Conservation (phyloP, 179 eudicot genomes). For the Patellifolia procumbens region DNA sequence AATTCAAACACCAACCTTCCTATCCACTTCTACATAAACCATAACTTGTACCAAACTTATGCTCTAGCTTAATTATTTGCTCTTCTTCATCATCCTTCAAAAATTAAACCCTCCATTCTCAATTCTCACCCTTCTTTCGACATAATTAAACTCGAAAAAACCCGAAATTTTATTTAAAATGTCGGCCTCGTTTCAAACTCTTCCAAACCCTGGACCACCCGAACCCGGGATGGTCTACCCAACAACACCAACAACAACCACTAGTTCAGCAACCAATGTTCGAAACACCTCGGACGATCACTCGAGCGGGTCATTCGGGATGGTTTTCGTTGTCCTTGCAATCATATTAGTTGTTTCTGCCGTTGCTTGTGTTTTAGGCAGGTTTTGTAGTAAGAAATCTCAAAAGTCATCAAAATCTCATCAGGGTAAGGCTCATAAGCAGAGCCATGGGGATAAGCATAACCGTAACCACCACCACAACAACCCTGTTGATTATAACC, state of each 20-base stretch:
- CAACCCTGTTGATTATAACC: not conserved
- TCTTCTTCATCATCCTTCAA: constrained; percentile 6
- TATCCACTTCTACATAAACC: constrained; percentile 30
- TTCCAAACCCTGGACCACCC: constrained; percentile 38
- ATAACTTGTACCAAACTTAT: constrained; percentile 23
- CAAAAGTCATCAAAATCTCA: constrained; percentile 32
- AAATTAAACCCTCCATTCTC: too few species aligned
- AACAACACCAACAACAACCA: constrained; percentile 36
- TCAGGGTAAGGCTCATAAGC: constrained; percentile 41
- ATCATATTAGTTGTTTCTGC: constrained; percentile 64
- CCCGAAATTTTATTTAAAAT: constrained; percentile 9
- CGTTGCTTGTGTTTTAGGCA: constrained; percentile 61
- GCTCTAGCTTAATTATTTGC: constrained; percentile 36
- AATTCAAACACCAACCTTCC: constrained; percentile 28
- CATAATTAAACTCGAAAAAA: not conserved
- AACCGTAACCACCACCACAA: constrained; percentile 4
- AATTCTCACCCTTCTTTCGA: not conserved
- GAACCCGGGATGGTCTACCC: constrained; percentile 39
- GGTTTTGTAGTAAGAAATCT: constrained; percentile 53
- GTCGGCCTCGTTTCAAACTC: constrained; percentile 38
- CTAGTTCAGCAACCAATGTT: constrained; percentile 4
- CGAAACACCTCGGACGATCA: constrained; percentile 36
- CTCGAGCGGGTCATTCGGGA: constrained; percentile 65
- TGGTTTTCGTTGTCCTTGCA: constrained; percentile 75
- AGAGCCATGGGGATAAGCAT: constrained; percentile 3